Percentiles rank a stretch among this genome's conserved stretches.
These are phyloP conservation scores for Penicillium goetzii DNA, from an alignment of 495 filamentous ascomycete species.

Conservation along the genomic window DNA sequence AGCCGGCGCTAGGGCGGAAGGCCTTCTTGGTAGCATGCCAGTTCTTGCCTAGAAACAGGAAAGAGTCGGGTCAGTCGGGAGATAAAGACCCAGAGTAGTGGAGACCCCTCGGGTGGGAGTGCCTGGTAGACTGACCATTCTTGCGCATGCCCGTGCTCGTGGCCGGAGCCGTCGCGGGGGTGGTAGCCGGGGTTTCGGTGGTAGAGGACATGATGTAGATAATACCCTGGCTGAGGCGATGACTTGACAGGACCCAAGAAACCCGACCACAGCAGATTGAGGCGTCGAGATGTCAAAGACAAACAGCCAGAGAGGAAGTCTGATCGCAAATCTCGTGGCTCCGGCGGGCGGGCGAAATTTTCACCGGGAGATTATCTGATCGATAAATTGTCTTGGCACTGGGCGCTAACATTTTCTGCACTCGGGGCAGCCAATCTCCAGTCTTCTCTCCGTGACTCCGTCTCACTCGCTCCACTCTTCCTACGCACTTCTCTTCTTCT, in stretches of 20 bases:
- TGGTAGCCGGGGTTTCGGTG: constrained; percentile 21
- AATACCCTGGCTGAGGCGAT: neutral
- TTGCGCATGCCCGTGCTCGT: constrained; percentile 52
- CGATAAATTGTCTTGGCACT: constrained; percentile 35
- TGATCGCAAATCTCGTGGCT: constrained; percentile 1
- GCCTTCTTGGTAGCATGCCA: constrained; percentile 83
- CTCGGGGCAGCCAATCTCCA: constrained; percentile 9
- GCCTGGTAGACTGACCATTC: constrained; percentile 41
- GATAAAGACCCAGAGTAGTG: constrained; percentile 20
- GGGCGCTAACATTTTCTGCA: constrained; percentile 31
- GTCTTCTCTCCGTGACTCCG: neutral
- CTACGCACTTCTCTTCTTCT: constrained; percentile 12
- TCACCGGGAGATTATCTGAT: constrained; percentile 35
- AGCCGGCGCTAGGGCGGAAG: constrained; percentile 80
- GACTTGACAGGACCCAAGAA: constrained; percentile 1
- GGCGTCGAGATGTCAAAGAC: neutral
- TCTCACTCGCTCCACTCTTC: constrained; percentile 21
- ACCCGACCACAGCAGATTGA: neutral
- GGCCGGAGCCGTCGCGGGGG: constrained; percentile 28
- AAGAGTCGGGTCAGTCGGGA: constrained; percentile 28
- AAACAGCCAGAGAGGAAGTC: neutral
- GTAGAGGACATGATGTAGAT: constrained; percentile 32
- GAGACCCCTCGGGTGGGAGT: constrained; percentile 6
- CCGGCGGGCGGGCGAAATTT: constrained; percentile 24
- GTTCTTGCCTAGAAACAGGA: constrained; percentile 72